Percentiles rank a stretch among this genome's conserved stretches.
These are phyloP conservation scores for Entomortierella parvispora DNA, from an alignment of 192 early-diverging fungal genomes.

Conservation along the genomic window DNA sequence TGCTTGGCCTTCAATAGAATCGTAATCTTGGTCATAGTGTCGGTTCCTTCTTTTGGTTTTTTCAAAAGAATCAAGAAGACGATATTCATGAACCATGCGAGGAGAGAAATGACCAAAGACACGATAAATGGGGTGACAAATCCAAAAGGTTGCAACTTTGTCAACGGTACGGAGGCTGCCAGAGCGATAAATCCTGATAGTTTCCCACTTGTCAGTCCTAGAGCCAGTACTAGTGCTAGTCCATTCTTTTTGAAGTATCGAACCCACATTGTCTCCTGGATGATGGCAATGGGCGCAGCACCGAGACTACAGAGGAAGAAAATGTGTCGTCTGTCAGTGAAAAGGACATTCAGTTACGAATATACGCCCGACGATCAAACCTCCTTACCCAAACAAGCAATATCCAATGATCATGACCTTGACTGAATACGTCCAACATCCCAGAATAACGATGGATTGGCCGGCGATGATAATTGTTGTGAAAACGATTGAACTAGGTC, in stretches of 20 bases:
- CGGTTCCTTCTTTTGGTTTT: conserved; percentile 47
- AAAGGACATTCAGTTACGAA: conserved; percentile 30
- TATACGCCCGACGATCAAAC: not conserved
- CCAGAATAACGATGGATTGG: conserved; percentile 42
- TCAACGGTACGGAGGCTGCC: conserved; percentile 72
- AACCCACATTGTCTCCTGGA: conserved; percentile 84
- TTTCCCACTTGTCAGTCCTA: conserved; percentile 76
- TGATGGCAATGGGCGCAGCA: conserved; percentile 76
- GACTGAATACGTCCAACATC: conserved; percentile 52
- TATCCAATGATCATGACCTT: conserved; percentile 55
- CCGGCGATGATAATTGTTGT: conserved; percentile 53
- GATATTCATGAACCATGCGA: conserved; percentile 77
- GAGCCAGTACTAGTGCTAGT: conserved; percentile 72
- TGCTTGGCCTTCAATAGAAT: conserved; percentile 36
- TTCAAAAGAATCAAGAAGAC: conserved; percentile 70
- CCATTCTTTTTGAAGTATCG: conserved; percentile 80
- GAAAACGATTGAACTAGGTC: conserved; percentile 55
- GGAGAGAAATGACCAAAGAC: conserved; percentile 68
- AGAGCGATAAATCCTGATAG: conserved; percentile 77
- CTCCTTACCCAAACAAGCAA: conserved; percentile 53
- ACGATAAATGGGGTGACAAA: conserved; percentile 61
- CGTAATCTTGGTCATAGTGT: conserved; percentile 41
- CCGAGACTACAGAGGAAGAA: conserved; percentile 71
- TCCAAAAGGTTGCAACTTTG: conserved; percentile 55
- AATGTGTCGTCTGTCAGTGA: conserved; percentile 54